Evolutionary conservation across 441 rosid species (phyloP).

Genomic region (Aquilaria agallochum): DNA sequence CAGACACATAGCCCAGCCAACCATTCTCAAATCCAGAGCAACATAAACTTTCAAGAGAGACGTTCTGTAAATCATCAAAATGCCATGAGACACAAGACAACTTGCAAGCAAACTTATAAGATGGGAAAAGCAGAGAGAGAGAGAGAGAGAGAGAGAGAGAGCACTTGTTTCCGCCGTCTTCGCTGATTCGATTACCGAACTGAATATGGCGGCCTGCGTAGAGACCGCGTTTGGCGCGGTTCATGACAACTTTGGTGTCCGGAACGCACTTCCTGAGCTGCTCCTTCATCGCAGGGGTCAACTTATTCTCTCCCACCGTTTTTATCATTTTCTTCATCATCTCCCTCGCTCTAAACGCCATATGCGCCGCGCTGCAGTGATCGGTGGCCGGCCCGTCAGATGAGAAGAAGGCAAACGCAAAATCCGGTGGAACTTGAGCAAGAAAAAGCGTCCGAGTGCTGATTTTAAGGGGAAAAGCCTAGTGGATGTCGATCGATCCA

Average conservation of each 20-base stretch:
- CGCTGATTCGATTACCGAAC: conserved; percentile 82
- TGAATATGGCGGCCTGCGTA: conserved; percentile 92
- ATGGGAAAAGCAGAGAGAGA: background rate
- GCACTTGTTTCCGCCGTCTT: conserved; percentile 96
- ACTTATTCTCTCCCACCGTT: conserved; percentile 58
- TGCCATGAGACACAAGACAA: background rate
- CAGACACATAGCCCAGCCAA: too few species aligned
- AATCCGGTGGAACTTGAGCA: too few species aligned
- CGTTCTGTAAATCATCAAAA: too few species aligned
- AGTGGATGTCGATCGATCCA: too few species aligned
- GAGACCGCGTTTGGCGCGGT: conserved; percentile 82
- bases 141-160: conserved; percentile 8
- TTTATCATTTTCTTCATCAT: conserved; percentile 81
- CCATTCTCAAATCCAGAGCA: too few species aligned
- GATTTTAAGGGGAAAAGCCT: too few species aligned
- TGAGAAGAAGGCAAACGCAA: too few species aligned
- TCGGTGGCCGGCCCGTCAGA: too few species aligned
- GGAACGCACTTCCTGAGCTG: conserved; percentile 71
- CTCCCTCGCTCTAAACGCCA: conserved; percentile 91
- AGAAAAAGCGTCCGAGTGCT: too few species aligned
- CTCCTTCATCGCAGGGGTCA: conserved; percentile 56
- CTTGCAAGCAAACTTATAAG: background rate
- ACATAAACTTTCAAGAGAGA: too few species aligned
- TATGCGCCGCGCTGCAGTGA: conserved; percentile 11
- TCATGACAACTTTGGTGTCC: conserved; percentile 69